Evolutionary conservation across 805 yeast species (phyloP), one percentile per base, ranked within the genome.

Genomic region (Metschnikowia orientalis): DNA sequence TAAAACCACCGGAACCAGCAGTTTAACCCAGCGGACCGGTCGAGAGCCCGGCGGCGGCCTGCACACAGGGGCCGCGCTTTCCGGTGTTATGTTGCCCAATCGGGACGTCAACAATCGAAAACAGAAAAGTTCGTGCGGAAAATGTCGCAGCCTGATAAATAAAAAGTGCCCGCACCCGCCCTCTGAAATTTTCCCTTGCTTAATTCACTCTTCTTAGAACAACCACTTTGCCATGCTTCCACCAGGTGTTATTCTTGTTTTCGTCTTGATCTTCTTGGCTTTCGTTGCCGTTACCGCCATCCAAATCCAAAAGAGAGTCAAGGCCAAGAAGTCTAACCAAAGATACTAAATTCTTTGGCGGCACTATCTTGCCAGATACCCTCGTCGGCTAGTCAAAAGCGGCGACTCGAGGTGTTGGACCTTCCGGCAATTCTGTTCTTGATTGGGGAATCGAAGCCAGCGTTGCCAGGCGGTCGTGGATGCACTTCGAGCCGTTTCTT

Each of bases 181-280:
- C 16, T 10, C 18, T 2, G 2, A n/a, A n/a, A 28, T 31, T 38
- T 37, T 27, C 23, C 20, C 31, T 34, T 28, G 20, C 28, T 22
- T 35, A 23, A 32, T 20, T 16, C n/a, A 23, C 29, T 28, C 29
- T 24, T 26, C 28, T 18, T 26, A 22, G 24, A 39, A 29, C 23
- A 26, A 25, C 34, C 27, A 12, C 13, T 35, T 44, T 40, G 53
- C 53, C 56, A 78, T 77, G 81, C 69, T 79, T 56, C 84, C 86
- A 61, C 69, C 79, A 45, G 86, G 86, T 65, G 85, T 79, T 67
- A 79, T 79, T 60, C 69, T 79, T 58, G 86, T 79, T 47, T 77
- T 79, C 64, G 64, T 61, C 45, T 68, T 75, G 55, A 45, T 75
- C 42, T 73, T 73, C 63, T 72, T 71, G 56, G 73, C 70, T 36